A percentile compares a stretch with the other conserved stretches of the same genome.
These are phyloP conservation scores for Colletotrichum agaves DNA, from an alignment of 2,329 filamentous ascomycete genomes.

Conservation along the genomic window DNA sequence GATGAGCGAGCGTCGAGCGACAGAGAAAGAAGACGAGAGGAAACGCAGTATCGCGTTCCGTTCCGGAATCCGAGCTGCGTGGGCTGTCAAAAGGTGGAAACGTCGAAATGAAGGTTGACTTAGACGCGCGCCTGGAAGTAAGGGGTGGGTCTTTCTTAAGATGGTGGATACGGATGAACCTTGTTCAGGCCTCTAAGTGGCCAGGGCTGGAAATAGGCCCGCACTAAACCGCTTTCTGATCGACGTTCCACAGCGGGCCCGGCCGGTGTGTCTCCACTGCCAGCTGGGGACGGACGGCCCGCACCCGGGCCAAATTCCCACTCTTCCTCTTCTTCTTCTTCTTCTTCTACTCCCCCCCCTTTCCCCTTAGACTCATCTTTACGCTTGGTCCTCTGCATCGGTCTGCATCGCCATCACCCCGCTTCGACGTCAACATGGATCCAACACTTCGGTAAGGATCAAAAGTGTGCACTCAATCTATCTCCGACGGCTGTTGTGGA, in stretches of 20 bases:
- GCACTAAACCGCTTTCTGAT: conserved; percentile 9
- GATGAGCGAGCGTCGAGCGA: neutral
- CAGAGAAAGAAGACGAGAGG: neutral
- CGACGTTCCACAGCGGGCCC: conserved; percentile 27
- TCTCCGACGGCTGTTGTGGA: conserved; percentile 1
- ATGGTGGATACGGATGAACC: neutral
- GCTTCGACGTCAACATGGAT: neutral
- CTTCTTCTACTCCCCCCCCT: neutral
- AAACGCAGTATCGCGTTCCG: neutral
- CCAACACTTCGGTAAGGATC: neutral
- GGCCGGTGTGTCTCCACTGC: conserved; percentile 29
- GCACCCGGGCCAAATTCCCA: too few relatives aligned
- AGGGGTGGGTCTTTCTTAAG: conserved; percentile 8
- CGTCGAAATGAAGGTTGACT: conserved; percentile 25
- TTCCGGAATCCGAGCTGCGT: neutral
- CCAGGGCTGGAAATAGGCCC: conserved; percentile 30
- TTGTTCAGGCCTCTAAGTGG: conserved; percentile 17
- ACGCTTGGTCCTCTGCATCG: neutral
- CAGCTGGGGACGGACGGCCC: neutral
- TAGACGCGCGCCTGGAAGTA: conserved; percentile 37
- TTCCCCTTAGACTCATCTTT: neutral
- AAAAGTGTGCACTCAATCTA: neutral
- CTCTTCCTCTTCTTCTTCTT: neutral
- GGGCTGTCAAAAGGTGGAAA: conserved; percentile 14
- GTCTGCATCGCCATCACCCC: neutral